These are phyloP conservation scores for Xenosphaeropsis pyriputrescens DNA, from an alignment of 2,329 filamentous ascomycete genomes.

Conservation along the genomic window DNA sequence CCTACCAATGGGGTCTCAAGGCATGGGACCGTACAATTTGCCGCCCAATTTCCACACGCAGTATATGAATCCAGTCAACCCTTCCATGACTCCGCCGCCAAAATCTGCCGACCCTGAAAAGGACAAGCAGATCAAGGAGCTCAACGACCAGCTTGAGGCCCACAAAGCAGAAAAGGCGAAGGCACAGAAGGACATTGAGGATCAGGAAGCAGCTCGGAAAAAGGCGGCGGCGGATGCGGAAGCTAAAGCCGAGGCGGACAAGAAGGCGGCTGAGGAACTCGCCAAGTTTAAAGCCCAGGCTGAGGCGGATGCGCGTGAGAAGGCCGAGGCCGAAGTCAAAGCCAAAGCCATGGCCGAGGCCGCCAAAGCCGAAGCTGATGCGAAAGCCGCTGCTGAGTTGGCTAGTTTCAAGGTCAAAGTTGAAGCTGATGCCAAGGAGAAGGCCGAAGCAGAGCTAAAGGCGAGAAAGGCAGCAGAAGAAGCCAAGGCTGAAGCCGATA, in stretches of 20 bases:
- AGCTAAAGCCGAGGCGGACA: conserved; percentile 7
- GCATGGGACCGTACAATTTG: too few relatives aligned
- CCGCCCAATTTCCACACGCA: conserved; percentile 4
- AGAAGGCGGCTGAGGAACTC: conserved; percentile 5
- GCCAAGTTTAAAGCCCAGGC: conserved; percentile 6
- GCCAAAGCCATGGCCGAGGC: conserved; percentile 2
- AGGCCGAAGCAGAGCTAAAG: conserved; percentile 9
- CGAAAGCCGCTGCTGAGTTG: conserved; percentile 14
- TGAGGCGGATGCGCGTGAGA: conserved; percentile 5
- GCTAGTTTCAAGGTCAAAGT: conserved; percentile 23
- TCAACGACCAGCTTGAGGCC: conserved; percentile 15
- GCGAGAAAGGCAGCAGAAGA: conserved; percentile 6
- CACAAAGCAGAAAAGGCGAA: conserved; percentile 20
- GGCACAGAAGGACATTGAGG: neutral
- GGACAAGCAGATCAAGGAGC: conserved; percentile 1
- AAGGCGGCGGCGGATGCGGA: conserved; percentile 7
- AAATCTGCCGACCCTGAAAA: conserved; percentile 2
- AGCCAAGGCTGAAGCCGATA: conserved; percentile 13
- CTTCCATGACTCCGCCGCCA: neutral
- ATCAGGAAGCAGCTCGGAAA: conserved; percentile 7
- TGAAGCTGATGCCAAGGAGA: conserved; percentile 20
- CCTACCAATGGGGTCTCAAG: neutral
- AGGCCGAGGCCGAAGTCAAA: conserved; percentile 6
- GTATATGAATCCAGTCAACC: conserved; percentile 1
- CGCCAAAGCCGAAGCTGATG: conserved; percentile 4